Base-by-base conservation (phyloP, 2,329 filamentous ascomycete genomes). In the Thelonectria rubi region DNA sequence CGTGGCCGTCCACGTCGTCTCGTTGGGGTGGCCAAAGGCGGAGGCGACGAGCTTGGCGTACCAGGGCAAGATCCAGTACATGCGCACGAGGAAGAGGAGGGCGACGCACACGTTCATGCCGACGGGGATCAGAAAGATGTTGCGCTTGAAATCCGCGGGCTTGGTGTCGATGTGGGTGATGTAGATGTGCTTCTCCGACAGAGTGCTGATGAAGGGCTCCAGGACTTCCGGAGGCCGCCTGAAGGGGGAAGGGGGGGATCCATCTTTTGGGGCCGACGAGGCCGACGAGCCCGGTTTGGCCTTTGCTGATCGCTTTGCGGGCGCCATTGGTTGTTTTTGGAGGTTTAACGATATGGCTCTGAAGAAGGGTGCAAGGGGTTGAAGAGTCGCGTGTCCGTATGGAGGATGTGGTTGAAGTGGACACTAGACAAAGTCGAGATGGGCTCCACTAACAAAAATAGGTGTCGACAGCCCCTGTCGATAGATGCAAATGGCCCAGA, bases 131-230 rank as follows among this genome's bases (percentile, higher is more conserved):
- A 88, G 71, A 78, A 97, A 97, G 71, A 96, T 90, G 72, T 92
- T 91, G 74, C 86, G 86, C 79, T 97, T 97, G 78, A 94, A 87
- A 26, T 83, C 82, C 18, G 79, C 77, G 0, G 89, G 88, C 64
- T 90, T 88, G 62, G 78, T 80, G 81, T 97, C 94, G 77, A 97
- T 82, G 80, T 97, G 93, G 30, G 90, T 84, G 71, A 97, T 86
- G 83, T 97, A 97, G 74, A 97, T 84, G 76, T 92, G 87, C 58
- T 85, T 79, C 58, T 85, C 81, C 60, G 88, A 84, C 62, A 97
- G 88, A 45, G 82, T 84, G 37, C 84, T 79, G 72, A 91, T 83
- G 74, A 97, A 89, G 11, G 88, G 84, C 52, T 82, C 71, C 55
- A 97, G 84, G 32, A 83, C 81, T 50, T 85, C 75, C 1, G 91